phyloP scores from a whole-genome alignment of 192 early-diverging fungal species.

The Podila minutissima region DNA sequence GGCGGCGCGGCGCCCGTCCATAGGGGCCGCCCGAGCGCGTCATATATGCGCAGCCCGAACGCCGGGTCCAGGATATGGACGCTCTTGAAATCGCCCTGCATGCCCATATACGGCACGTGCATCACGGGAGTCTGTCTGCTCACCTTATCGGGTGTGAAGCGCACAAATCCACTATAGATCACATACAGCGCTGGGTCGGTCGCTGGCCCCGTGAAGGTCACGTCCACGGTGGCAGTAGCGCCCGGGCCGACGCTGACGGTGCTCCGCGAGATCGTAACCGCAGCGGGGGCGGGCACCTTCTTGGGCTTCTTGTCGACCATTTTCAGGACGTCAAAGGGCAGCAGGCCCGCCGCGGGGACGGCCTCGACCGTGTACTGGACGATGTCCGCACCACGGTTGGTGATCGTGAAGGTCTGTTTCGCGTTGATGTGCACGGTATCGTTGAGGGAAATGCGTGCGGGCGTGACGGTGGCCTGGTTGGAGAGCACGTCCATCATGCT shows the following conservation, averaged over 20 bases:
- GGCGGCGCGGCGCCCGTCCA: neutral
- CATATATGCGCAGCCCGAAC: conserved; percentile 39
- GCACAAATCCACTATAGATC: conserved; percentile 39
- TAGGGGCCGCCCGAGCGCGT: conserved; percentile 16
- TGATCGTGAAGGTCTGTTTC: conserved; percentile 50
- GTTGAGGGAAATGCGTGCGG: conserved; percentile 66
- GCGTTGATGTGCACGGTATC: conserved; percentile 53
- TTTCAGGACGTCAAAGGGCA: conserved; percentile 43
- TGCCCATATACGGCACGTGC: conserved; percentile 51
- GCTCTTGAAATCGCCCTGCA: conserved; percentile 41
- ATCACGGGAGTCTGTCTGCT: conserved; percentile 19
- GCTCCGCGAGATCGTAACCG: conserved; percentile 5
- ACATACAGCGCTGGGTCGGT: conserved; percentile 53
- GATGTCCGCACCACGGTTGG: conserved; percentile 40
- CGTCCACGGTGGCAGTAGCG: conserved; percentile 12
- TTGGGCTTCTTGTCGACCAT: conserved; percentile 33
- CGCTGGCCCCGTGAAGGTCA: conserved; percentile 47
- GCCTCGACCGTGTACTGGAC: conserved; percentile 43
- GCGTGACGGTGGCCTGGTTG: conserved; percentile 59
- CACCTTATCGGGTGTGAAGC: conserved; percentile 20
- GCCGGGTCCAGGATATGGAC: conserved; percentile 24
- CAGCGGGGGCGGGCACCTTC: conserved; percentile 21
- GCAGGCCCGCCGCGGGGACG: conserved; percentile 36
- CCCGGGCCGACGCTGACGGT: conserved; percentile 45
- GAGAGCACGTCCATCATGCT: conserved; percentile 71